A percentile compares a stretch with the other conserved stretches of the same genome.
phyloP scores from a whole-genome alignment of 1,139 yeast genomes.

The Magnusiomyces suaveolens region DNA sequence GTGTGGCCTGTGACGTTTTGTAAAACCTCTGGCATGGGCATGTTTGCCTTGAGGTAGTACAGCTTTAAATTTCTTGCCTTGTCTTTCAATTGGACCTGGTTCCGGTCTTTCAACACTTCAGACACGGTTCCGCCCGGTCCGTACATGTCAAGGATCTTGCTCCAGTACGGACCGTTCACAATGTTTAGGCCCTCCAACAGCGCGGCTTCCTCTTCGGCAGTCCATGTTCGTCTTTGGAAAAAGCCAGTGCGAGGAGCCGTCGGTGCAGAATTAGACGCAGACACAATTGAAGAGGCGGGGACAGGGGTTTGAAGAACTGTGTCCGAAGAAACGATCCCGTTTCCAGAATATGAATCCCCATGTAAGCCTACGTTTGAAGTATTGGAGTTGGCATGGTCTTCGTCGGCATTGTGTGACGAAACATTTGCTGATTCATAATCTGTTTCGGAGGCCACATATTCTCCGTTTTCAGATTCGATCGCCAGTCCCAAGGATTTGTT shows the following conservation, averaged over 20 bases:
- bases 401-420: neutral
- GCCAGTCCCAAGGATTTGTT: neutral
- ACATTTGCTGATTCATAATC: constrained; percentile 3
- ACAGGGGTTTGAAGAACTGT: neutral
- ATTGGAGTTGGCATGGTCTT: neutral
- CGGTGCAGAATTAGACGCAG: constrained; percentile 3
- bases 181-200: constrained; percentile 65
- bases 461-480: neutral
- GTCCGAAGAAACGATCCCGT: neutral
- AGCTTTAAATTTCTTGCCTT: constrained; percentile 93
- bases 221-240: constrained; percentile 63
- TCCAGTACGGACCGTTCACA: constrained; percentile 86
- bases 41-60: constrained; percentile 53
- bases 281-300: neutral
- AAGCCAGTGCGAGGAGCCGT: constrained; percentile 6
- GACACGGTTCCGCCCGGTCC: constrained; percentile 88
- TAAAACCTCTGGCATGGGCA: constrained; percentile 65
- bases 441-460: neutral
- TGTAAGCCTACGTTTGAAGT: neutral
- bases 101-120: constrained; percentile 75
- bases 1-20: constrained; percentile 79
- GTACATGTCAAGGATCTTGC: constrained; percentile 72
- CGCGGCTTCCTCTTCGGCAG: constrained; percentile 80
- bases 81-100: constrained; percentile 86
- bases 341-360: neutral